Percentiles rank a stretch among this genome's conserved stretches.
Evolutionary conservation across 768 basidiomycete genomes (phyloP).

Genomic region (Sarcodon aspratus): DNA sequence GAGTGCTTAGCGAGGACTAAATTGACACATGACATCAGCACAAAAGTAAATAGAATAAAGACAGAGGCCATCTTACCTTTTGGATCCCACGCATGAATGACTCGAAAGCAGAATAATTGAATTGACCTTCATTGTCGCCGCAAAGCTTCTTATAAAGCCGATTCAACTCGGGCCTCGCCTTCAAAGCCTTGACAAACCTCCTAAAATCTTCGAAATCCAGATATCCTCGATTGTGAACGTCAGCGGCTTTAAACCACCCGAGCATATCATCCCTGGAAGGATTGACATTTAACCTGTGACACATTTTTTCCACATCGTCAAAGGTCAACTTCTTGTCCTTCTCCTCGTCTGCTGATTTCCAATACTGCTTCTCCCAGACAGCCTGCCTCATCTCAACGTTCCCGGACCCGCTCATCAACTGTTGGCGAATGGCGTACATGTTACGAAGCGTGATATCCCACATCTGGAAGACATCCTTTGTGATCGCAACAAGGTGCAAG

Average conservation of each 20-base stretch:
- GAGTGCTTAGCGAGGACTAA: slow-evolving; percentile 18
- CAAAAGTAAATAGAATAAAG: slow-evolving; percentile 22
- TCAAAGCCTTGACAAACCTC: slow-evolving; percentile 71
- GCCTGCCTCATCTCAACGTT: slow-evolving; percentile 51
- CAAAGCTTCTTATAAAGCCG: slow-evolving; percentile 39
- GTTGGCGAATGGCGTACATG: slow-evolving; percentile 53
- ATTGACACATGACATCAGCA: slow-evolving; percentile 11
- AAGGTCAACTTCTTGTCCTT: slow-evolving; percentile 52
- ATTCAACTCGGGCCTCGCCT: slow-evolving; percentile 76
- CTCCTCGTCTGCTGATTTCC: slow-evolving; percentile 60
- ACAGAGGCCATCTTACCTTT: slow-evolving; percentile 28
- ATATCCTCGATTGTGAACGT: slow-evolving; percentile 38
- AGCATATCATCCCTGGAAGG: slow-evolving; percentile 39
- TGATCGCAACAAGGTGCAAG: slow-evolving; percentile 71
- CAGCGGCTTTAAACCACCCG: slow-evolving; percentile 57
- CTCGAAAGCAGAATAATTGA: slow-evolving; percentile 30
- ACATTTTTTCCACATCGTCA: slow-evolving; percentile 61
- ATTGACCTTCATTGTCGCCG: slow-evolving; percentile 16
- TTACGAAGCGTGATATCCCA: slow-evolving; percentile 57
- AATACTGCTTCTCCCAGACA: slow-evolving; percentile 75
- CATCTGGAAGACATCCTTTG: slow-evolving; percentile 45
- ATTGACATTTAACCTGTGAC: slow-evolving; percentile 58
- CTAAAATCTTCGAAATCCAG: slow-evolving; percentile 78
- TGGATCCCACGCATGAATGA: slow-evolving; percentile 42
- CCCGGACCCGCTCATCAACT: slow-evolving; percentile 58